Percentiles rank a stretch among this genome's conserved stretches.
Evolutionary conservation across 2,329 filamentous ascomycete species (phyloP).

Genomic region (Colletotrichum tropicale): DNA sequence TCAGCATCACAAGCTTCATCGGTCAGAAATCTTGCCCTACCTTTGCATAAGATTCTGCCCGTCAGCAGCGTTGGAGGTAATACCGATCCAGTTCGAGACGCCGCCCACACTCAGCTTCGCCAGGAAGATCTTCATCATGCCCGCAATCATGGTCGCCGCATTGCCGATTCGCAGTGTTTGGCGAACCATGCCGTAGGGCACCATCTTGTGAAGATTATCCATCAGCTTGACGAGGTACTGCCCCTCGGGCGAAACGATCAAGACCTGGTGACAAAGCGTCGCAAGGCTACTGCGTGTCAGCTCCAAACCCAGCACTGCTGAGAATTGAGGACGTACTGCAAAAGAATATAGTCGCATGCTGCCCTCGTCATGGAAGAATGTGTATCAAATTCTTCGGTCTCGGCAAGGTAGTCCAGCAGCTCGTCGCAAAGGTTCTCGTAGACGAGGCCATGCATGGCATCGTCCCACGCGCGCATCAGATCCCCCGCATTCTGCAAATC

Average conservation of each 20-base stretch:
- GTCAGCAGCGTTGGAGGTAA: slow-evolving; percentile 73
- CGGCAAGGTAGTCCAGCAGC: slow-evolving; percentile 64
- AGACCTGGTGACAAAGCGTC: slow-evolving; percentile 74
- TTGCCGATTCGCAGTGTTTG: slow-evolving; percentile 80
- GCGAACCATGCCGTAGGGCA: slow-evolving; percentile 74
- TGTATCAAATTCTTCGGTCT: slow-evolving; percentile 66
- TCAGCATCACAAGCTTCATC: slow-evolving; percentile 8
- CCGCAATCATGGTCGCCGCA: slow-evolving; percentile 81
- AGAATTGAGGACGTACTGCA: slow-evolving; percentile 61
- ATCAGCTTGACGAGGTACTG: slow-evolving; percentile 75
- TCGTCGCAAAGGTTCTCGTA: slow-evolving; percentile 72
- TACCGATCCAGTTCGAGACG: slow-evolving; percentile 79
- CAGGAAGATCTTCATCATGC: slow-evolving; percentile 73
- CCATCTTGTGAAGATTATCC: slow-evolving; percentile 70
- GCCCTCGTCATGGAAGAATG: slow-evolving; percentile 67
- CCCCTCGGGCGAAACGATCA: slow-evolving; percentile 76
- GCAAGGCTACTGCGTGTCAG: slow-evolving; percentile 58
- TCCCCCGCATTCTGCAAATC: slow-evolving; percentile 64
- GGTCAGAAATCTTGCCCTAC: slow-evolving; percentile 28
- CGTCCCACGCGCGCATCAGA: slow-evolving; percentile 68
- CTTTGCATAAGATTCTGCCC: slow-evolving; percentile 81
- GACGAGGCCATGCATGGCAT: slow-evolving; percentile 68
- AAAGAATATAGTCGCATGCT: slow-evolving; percentile 68
- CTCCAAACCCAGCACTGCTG: background rate
- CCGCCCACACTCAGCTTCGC: slow-evolving; percentile 79